A percentile compares a stretch with the other conserved stretches of the same genome.
Evolutionary conservation across 208 protist species (phyloP).

Genomic region (Acanthamoeba sp.): DNA sequence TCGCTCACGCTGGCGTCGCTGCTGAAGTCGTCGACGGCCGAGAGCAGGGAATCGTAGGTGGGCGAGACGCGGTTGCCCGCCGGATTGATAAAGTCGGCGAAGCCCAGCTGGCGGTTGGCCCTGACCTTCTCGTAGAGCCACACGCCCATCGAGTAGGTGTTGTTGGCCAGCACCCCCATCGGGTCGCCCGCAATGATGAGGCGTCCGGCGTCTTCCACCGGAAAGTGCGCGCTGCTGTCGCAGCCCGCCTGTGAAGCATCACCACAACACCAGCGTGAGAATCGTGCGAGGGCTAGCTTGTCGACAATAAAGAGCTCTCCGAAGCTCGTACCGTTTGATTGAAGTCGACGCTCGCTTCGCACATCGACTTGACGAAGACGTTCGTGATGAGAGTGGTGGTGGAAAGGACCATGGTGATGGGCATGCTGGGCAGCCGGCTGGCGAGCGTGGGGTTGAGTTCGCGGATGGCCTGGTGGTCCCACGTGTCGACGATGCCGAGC

Average conservation of each 20-base stretch:
- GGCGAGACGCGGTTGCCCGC: constrained; percentile 4
- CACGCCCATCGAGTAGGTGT: background rate
- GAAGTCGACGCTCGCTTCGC: background rate
- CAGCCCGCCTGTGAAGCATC: background rate
- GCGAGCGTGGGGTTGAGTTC: background rate
- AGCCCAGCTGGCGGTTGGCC: background rate
- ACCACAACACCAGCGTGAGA: background rate
- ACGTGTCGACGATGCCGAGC: constrained; percentile 2
- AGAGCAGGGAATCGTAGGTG: background rate
- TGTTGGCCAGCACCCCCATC: background rate
- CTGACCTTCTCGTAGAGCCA: background rate
- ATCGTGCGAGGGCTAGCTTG: background rate
- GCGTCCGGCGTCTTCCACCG: background rate
- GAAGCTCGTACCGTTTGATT: background rate
- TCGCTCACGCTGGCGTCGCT: background rate
- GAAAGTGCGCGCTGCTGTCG: background rate
- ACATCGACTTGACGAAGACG: background rate
- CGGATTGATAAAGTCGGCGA: constrained; percentile 6
- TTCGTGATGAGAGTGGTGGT: background rate
- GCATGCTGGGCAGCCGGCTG: background rate
- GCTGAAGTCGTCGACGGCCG: background rate
- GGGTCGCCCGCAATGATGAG: background rate
- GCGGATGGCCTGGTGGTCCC: constrained; percentile 21
- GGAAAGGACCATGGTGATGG: background rate
- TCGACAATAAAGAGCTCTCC: background rate